Base-by-base conservation (phyloP, 352 stramenopile genomes). In the Pythium inflatum region DNA sequence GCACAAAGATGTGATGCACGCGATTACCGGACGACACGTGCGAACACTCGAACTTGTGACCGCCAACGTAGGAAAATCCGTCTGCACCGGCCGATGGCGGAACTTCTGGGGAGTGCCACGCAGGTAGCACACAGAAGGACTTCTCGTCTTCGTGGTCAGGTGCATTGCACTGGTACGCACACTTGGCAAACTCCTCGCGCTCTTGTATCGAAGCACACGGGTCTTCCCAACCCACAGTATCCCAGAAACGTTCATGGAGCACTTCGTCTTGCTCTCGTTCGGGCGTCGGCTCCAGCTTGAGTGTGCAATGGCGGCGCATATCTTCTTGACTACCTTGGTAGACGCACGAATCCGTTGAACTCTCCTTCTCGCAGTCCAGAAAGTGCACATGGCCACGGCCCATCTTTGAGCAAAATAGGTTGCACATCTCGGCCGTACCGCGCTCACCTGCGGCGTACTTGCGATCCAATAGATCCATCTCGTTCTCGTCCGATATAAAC, bases 391-490 rank as follows among this genome's bases (percentile, higher is more conserved):
- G 85, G 11, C 78, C 76, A 18, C 82, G 85, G 45, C 85, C 88
- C 80, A 90, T 93, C 64, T 92, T 92, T 8, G 84, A 83, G 66
- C 83, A 95, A 65, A 85, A 93, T 22, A 93, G 60, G 31, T 89
- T 92, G 59, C 85, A 95, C 83, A 93, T 93, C 54, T 95, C 85
- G 3, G 87, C 85, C 3, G 77, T 87, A 12, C 87, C 87, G 8
- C 65, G 56, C 63, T 95, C 87, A 1, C 87, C 85, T 16, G 77
- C 73, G 18, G 74, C 67, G 66, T 93, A 95, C 74, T 93, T 89
- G 48, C 86, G 82, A 46, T 90, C 85, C 6, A 82, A 71, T 22
- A 95, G 62, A 57, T 95, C 84, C 18, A 95, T 85, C 9, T 89
- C 75, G 4, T 78, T 53, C 0, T 74, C 62, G 30, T 92, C 81